Evolutionary conservation across 768 basidiomycete species (phyloP).

Genomic region (Crucibulum laeve): DNA sequence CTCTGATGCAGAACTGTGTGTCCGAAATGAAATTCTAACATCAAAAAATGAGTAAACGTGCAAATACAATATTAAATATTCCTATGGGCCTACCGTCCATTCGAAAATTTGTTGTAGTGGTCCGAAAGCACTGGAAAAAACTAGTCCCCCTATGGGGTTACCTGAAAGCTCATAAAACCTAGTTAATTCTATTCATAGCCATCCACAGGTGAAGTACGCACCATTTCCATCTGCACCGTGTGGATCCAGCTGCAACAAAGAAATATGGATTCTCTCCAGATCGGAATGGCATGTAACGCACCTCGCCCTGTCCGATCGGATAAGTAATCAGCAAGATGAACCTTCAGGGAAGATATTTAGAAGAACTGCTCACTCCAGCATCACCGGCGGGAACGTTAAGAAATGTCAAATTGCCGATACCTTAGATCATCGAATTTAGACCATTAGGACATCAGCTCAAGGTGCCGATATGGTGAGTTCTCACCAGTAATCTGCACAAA

Average conservation of each 20-base stretch:
- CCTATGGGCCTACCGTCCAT: conserved; percentile 58
- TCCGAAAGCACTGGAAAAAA: conserved; percentile 73
- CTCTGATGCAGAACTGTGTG: conserved; percentile 67
- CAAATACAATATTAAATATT: background rate
- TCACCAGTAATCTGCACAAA: conserved; percentile 68
- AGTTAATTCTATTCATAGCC: background rate
- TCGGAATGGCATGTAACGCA: background rate
- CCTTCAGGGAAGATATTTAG: background rate
- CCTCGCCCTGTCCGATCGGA: conserved; percentile 5
- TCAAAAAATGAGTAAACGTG: background rate
- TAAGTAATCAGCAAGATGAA: background rate
- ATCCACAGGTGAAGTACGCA: conserved; percentile 12
- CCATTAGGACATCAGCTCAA: background rate
- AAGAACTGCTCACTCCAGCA: conserved; percentile 35
- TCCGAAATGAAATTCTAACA: conserved; percentile 57
- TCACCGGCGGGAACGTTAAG: conserved; percentile 63
- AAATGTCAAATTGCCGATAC: conserved; percentile 59
- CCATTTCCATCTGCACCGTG: conserved; percentile 60
- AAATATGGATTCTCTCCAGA: background rate
- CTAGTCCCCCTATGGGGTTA: conserved; percentile 61
- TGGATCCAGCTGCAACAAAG: conserved; percentile 49
- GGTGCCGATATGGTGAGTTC: conserved; percentile 7
- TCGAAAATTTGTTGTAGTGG: conserved; percentile 55
- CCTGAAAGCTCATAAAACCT: conserved; percentile 23
- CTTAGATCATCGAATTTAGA: conserved; percentile 20